Conservation (phyloP, 805 yeast species). For the Torulaspora franciscae region DNA sequence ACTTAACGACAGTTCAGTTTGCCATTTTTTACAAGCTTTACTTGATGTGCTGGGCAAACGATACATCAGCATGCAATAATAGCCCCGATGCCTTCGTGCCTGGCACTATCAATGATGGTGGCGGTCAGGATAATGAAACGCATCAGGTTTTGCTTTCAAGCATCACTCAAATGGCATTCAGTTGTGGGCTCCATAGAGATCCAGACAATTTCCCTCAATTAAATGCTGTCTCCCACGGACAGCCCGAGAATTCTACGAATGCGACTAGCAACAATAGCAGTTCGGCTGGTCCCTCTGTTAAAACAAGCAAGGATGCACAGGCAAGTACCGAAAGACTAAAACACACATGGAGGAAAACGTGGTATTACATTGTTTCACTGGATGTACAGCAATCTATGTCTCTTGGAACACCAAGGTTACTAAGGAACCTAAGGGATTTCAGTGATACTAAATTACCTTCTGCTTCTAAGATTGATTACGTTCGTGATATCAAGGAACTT, state of each 20-base stretch:
- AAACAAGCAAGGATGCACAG: conserved; percentile 22
- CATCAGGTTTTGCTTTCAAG: conserved; percentile 52
- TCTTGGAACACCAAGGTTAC: conserved; percentile 39
- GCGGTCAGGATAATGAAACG: conserved; percentile 49
- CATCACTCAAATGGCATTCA: conserved; percentile 60
- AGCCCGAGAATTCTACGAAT: conserved; percentile 8
- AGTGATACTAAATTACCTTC: conserved; percentile 44
- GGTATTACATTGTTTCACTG: conserved; percentile 45
- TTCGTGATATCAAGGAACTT: conserved; percentile 41
- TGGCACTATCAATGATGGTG: conserved; percentile 15
- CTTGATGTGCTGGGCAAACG: conserved; percentile 52
- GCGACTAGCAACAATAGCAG: conserved; percentile 7
- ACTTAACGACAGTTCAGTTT: conserved; percentile 48
- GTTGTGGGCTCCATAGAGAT: conserved; percentile 65
- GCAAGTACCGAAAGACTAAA: conserved; percentile 37
- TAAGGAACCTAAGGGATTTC: conserved; percentile 38
- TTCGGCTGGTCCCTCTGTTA: conserved; percentile 10
- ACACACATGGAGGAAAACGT: conserved; percentile 54
- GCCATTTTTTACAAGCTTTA: conserved; percentile 54
- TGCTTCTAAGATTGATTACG: conserved; percentile 36
- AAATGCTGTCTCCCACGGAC: conserved; percentile 27
- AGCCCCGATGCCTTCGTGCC: conserved; percentile 41
- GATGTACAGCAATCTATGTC: conserved; percentile 43
- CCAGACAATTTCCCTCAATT: conserved; percentile 50
- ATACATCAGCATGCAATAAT: conserved; percentile 16